Evolutionary conservation across 2,329 filamentous ascomycete genomes (phyloP).

Genomic region (Ophiosphaerella herpotricha): DNA sequence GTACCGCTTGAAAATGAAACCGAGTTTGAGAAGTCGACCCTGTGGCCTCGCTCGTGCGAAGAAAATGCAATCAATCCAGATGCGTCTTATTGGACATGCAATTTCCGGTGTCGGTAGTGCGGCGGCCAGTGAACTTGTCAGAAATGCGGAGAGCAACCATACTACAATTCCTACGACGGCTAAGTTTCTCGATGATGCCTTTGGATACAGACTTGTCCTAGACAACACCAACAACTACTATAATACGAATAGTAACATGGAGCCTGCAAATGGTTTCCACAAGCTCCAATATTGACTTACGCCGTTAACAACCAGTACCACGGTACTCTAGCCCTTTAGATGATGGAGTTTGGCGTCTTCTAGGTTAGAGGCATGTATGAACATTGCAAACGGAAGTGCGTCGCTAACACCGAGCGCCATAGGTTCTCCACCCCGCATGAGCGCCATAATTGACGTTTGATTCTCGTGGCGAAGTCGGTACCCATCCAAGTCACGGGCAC

Average conservation of each 20-base stretch:
- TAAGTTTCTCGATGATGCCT: background rate
- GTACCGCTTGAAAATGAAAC: no score
- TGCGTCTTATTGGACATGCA: slow-evolving; percentile 63
- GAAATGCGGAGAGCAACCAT: slow-evolving; percentile 61
- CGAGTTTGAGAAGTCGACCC: no score
- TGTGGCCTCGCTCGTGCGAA: no score
- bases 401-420: slow-evolving; percentile 64
- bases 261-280: slow-evolving; percentile 53
- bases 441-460: slow-evolving; percentile 58
- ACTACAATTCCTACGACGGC: slow-evolving; percentile 17
- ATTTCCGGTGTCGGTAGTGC: slow-evolving; percentile 62
- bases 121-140: slow-evolving; percentile 59
- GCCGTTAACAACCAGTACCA: slow-evolving; percentile 65
- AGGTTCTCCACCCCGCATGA: slow-evolving; percentile 68
- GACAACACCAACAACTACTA: slow-evolving; percentile 62
- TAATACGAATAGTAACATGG: slow-evolving; percentile 50
- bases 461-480: slow-evolving; percentile 55
- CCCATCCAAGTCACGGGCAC: slow-evolving; percentile 50
- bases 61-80: slow-evolving; percentile 27
- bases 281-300: slow-evolving; percentile 56
- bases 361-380: slow-evolving; percentile 53
- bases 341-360: slow-evolving; percentile 52
- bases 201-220: slow-evolving; percentile 45
- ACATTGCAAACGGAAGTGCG: slow-evolving; percentile 57
- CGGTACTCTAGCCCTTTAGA: slow-evolving; percentile 44